Percentiles rank a stretch among this genome's conserved stretches.
Evolutionary conservation across 441 rosid species (phyloP).

Genomic region (Erodium trifolium): DNA sequence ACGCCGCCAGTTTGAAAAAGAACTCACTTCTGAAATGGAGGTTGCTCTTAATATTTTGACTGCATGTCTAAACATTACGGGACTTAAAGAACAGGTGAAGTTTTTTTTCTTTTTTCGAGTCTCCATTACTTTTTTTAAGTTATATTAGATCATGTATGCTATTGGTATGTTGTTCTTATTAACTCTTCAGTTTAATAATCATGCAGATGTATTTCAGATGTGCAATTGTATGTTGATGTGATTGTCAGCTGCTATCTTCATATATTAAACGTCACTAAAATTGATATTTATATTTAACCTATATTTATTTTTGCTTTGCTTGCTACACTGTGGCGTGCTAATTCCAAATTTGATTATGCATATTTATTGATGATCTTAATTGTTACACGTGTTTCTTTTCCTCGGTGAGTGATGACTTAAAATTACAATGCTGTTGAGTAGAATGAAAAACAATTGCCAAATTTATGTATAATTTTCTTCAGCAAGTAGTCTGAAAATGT

Average conservation of each 20-base stretch:
- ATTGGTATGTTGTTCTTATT: not conserved
- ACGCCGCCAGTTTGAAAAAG: constrained; percentile 88
- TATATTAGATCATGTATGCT: not conserved
- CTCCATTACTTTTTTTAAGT: not conserved
- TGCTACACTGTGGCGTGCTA: not conserved
- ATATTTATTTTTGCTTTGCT: not conserved
- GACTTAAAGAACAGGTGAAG: constrained; percentile 84
- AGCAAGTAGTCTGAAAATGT: not conserved
- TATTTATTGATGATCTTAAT: not conserved
- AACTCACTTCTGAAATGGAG: constrained; percentile 83
- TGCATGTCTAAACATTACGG: constrained; percentile 67
- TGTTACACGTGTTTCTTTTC: not conserved
- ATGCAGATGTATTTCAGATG: not conserved
- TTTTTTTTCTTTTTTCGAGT: constrained; percentile 4
- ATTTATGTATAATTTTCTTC: not conserved
- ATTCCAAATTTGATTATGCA: not conserved
- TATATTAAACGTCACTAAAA: not conserved
- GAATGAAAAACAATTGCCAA: not conserved
- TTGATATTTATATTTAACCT: not conserved
- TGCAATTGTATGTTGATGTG: constrained; percentile 2
- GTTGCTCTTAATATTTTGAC: constrained; percentile 69
- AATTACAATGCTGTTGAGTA: not conserved
- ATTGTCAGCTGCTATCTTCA: not conserved
- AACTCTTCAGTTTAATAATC: not conserved
- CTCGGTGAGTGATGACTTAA: not conserved